Conservation (phyloP, 2,329 filamentous ascomycete genomes). For the Teratosphaeria destructans region DNA sequence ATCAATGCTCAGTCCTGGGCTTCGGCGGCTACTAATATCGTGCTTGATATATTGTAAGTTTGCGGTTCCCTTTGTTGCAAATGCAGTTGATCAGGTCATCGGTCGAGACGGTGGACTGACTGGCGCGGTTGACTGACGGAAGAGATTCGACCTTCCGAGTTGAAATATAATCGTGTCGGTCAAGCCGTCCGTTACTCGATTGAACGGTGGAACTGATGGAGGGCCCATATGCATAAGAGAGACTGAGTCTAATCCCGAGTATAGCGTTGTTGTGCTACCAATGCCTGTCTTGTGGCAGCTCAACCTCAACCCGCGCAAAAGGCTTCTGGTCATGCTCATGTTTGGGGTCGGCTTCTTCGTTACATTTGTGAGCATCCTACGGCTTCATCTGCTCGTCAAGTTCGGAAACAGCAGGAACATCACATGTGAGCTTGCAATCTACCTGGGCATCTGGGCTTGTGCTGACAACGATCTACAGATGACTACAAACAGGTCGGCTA, state of each 20-base stretch:
- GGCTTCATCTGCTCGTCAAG: constrained; percentile 6
- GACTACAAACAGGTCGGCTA: constrained; percentile 4
- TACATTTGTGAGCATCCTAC: constrained; percentile 7
- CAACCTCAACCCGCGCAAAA: constrained; percentile 7
- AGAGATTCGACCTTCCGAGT: too few relatives aligned
- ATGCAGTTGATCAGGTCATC: too few relatives aligned
- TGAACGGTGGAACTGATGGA: neutral
- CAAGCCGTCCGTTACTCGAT: neutral
- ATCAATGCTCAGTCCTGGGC: constrained; percentile 8
- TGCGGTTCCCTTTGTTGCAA: neutral
- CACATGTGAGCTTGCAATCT: constrained; percentile 1
- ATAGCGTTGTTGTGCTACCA: constrained; percentile 10
- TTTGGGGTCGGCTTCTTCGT: constrained; percentile 7
- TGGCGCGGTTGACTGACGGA: too few relatives aligned
- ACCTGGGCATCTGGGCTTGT: neutral
- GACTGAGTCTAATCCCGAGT: neutral
- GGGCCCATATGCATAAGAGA: neutral
- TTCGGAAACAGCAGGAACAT: constrained; percentile 6
- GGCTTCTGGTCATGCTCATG: constrained; percentile 4
- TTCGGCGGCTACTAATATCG: constrained; percentile 7
- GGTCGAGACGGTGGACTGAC: too few relatives aligned
- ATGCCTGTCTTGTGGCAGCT: constrained; percentile 7
- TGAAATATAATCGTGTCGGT: neutral
- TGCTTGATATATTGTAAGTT: constrained; percentile 11
- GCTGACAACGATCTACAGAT: neutral